A percentile compares a stretch with the other conserved stretches of the same genome.
phyloP scores from a whole-genome alignment of 306 rosid genomes.

The Glycine latifolia region DNA sequence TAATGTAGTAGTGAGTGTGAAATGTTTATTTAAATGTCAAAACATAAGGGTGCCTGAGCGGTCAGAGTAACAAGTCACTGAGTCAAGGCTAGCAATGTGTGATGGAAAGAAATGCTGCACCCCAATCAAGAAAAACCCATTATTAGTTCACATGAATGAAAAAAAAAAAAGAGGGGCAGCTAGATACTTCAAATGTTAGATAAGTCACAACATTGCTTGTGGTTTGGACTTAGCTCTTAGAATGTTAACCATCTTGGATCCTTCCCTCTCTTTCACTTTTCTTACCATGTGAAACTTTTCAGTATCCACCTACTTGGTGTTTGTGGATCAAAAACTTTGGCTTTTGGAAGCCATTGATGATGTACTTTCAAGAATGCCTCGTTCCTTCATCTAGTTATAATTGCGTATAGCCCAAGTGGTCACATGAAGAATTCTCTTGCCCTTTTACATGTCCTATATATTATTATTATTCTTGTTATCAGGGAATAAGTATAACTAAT shows the following conservation, averaged over 20 bases:
- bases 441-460: background rate
- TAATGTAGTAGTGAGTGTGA: constrained; percentile 10
- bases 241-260: constrained; percentile 29
- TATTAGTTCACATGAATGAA: constrained; percentile 40
- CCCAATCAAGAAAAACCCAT: constrained; percentile 43
- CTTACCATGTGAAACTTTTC: constrained; percentile 75
- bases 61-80: constrained; percentile 3
- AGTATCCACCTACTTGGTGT: constrained; percentile 61
- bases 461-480: too few species aligned
- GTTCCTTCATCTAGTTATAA: constrained; percentile 43
- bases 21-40: constrained; percentile 35
- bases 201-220: constrained; percentile 50
- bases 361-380: constrained; percentile 38
- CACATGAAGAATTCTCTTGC: constrained; percentile 12
- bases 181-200: constrained; percentile 16
- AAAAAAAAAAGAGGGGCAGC: background rate
- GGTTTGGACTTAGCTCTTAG: constrained; percentile 24
- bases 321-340: constrained; percentile 35
- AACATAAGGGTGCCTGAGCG: background rate
- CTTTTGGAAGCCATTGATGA: constrained; percentile 46
- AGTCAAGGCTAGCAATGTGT: constrained; percentile 21
- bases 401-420: constrained; percentile 32
- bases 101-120: constrained; percentile 33
- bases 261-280: constrained; percentile 39
- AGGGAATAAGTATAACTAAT: too few species aligned